Evolutionary conservation across 2,329 filamentous ascomycete genomes (phyloP).

Genomic region (Aplosporella prunicola): DNA sequence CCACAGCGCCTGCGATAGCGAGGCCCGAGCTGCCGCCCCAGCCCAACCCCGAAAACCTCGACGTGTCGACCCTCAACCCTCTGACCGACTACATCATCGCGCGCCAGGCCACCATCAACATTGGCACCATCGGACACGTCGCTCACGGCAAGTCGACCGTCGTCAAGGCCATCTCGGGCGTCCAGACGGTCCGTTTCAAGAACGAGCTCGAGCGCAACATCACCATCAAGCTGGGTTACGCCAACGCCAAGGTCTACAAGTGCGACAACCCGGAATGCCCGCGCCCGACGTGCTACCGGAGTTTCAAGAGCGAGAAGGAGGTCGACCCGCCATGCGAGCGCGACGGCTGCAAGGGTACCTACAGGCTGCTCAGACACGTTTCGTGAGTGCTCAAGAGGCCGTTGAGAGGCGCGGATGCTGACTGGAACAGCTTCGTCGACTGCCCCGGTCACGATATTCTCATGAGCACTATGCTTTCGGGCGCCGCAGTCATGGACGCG

Average conservation of each 20-base stretch:
- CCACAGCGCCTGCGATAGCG: conserved; percentile 39
- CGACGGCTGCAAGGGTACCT: conserved; percentile 79
- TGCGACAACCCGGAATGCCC: conserved; percentile 89
- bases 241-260: conserved; percentile 99
- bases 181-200: conserved; percentile 99
- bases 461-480: conserved; percentile 99
- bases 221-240: conserved; percentile 98
- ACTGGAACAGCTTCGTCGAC: conserved; percentile 69
- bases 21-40: conserved; percentile 71
- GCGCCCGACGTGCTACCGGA: conserved; percentile 87
- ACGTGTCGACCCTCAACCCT: conserved; percentile 70
- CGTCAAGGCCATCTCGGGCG: conserved; percentile 97
- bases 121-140: conserved; percentile 96
- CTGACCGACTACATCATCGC: conserved; percentile 95
- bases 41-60: conserved; percentile 82
- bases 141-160: conserved; percentile 98
- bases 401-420: conserved; percentile 1
- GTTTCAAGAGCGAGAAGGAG: conserved; percentile 98
- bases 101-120: conserved; percentile 97
- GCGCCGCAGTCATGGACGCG: conserved; percentile 98
- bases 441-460: conserved; percentile 99
- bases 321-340: conserved; percentile 93
- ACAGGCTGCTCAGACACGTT: conserved; percentile 81
- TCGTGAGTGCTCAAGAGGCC: conserved; percentile 55
- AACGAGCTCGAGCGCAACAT: conserved; percentile 99